A percentile compares a stretch with the other conserved stretches of the same genome.
phyloP scores from a whole-genome alignment of 257 asterid species.

The Misopates orontium region DNA sequence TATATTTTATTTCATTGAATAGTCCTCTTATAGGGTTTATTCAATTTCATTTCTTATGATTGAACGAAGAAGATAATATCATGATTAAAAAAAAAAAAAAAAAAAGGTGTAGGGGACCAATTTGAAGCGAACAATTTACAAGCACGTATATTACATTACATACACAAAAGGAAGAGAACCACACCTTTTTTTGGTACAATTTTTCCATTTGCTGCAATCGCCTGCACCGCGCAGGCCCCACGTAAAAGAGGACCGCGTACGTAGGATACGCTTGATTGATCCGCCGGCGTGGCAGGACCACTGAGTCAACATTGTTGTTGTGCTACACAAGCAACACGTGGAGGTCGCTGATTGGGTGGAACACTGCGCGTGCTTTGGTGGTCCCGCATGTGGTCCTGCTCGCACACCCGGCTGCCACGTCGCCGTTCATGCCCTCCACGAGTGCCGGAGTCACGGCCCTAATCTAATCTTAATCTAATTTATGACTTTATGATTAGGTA shows the following conservation, averaged over 20 bases:
- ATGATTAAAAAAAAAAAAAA: too few relatives aligned
- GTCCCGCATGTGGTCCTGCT: conserved; percentile 23
- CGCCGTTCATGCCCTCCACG: conserved; percentile 14
- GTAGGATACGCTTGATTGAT: neutral
- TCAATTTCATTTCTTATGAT: neutral
- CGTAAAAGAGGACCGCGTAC: neutral
- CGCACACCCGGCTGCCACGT: conserved; percentile 22
- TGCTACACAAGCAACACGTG: neutral
- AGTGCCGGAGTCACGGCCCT: conserved; percentile 5
- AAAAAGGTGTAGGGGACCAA: conserved; percentile 16
- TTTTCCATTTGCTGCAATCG: neutral
- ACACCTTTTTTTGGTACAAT: neutral
- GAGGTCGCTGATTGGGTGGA: neutral
- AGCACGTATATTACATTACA: neutral
- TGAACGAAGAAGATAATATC: conserved; percentile 5
- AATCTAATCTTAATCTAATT: too few relatives aligned
- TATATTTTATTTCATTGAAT: neutral
- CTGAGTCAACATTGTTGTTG: neutral
- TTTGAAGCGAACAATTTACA: neutral
- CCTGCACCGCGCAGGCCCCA: neutral
- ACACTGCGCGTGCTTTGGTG: conserved; percentile 20
- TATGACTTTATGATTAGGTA: too few relatives aligned
- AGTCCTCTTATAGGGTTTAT: too few relatives aligned
- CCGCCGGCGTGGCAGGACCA: conserved; percentile 19
- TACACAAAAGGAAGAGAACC: neutral